Evolutionary conservation across 345 rosid genomes (phyloP).

Genomic region (Chamaenerion angustifolium): DNA sequence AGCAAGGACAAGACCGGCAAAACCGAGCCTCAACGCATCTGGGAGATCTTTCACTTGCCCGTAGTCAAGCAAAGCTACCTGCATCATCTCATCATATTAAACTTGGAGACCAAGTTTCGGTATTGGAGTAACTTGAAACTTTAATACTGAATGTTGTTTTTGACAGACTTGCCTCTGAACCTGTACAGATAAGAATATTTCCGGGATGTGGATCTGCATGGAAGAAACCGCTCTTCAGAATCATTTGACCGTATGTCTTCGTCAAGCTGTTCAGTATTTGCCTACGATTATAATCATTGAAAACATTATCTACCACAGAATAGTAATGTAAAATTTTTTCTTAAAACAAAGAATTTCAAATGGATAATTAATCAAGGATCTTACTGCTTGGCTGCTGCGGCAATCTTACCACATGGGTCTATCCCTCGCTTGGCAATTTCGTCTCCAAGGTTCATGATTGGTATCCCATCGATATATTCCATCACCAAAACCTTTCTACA

Average conservation of each 20-base stretch:
- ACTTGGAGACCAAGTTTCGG: too few relatives aligned
- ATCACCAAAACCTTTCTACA: slow-evolving; percentile 69
- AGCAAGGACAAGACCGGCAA: slow-evolving; percentile 76
- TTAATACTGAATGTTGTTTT: background rate
- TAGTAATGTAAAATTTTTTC: too few relatives aligned
- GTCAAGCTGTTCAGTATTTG: slow-evolving; percentile 75
- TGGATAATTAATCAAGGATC: slow-evolving; percentile 24
- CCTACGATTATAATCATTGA: too few relatives aligned
- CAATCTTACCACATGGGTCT: slow-evolving; percentile 68
- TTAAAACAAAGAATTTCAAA: too few relatives aligned
- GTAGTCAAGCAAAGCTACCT: slow-evolving; percentile 91
- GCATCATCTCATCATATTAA: slow-evolving; percentile 5
- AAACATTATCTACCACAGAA: background rate
- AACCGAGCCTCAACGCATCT: slow-evolving; percentile 63
- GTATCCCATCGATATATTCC: slow-evolving; percentile 88
- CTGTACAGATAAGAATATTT: slow-evolving; percentile 78
- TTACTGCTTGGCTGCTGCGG: slow-evolving; percentile 89
- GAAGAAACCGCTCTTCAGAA: slow-evolving; percentile 88
- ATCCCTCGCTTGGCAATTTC: slow-evolving; percentile 90
- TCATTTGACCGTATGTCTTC: slow-evolving; percentile 86
- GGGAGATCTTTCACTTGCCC: slow-evolving; percentile 99
- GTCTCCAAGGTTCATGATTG: slow-evolving; percentile 77
- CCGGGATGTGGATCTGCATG: slow-evolving; percentile 99
- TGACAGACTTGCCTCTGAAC: slow-evolving; percentile 55
- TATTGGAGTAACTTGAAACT: background rate